Base-by-base conservation (phyloP, 2,329 filamentous ascomycete species). In the Penicillium oxalicum region DNA sequence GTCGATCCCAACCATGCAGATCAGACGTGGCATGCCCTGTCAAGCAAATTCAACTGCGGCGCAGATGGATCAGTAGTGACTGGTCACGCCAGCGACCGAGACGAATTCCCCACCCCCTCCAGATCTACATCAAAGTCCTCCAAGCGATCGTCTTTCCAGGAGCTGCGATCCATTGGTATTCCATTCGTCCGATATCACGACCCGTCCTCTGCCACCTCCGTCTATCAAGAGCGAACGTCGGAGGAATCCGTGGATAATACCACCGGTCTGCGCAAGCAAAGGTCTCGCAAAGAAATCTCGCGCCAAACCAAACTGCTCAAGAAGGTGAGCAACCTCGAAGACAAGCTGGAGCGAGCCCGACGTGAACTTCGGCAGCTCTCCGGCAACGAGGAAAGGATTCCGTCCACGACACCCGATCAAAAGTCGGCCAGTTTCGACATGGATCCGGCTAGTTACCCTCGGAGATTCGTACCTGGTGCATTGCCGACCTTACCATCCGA, bases 311-410 rank as follows among this genome's bases (percentile, higher is more conserved):
- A 79, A 52, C 66, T 84, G 29, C 69, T 74, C 36, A 82, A 81
- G 65, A 74, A 78, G 45, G 80, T 84, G 28, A 82, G 78, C 54
- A 75, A 83, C 54, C 72, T 84, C 9, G 81, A 84, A 56, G 62
- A 70, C 9, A 82, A 83, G 60, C 72, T 84, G 28, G 69, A 77
- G 12, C 71, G 73, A 33, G 79, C 79, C 7, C 73, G 78, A 32
- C 72, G 72, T 42, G 77, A 84, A 62, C 71, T 84, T 25, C 69
- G 72, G 29, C 67, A 75, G 4, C 69, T 76, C 35, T 65, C 78
- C 12, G 68, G 67, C 9, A 71, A 76, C 34, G 57, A 61, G 51
- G 63, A 60, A 32, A 54, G 50, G 12, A 26, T 42, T 35, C 50
- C 52, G 37, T 56, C 51, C 12, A 56, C 52, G 6, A 42, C 40